Conservation (phyloP, 163 green algal genomes). For the Scenedesmus sp. region DNA sequence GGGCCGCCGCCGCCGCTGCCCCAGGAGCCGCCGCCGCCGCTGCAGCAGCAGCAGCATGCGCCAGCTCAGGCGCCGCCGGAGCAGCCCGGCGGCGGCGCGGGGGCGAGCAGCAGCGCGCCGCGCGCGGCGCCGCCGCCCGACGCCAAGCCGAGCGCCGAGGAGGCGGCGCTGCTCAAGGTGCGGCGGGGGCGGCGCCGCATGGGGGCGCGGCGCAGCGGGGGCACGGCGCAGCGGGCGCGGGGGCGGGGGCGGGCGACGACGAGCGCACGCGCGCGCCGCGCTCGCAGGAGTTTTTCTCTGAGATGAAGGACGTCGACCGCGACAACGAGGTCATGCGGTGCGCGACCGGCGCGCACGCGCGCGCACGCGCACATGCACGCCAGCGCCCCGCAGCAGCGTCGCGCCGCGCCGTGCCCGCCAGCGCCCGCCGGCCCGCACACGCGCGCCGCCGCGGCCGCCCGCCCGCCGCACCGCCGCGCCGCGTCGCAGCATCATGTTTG, state of each 20-base stretch:
- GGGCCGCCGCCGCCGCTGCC: not conserved
- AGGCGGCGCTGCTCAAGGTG: slow-evolving; percentile 11
- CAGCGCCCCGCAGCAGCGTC: no score
- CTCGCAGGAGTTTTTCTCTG: slow-evolving; percentile 79
- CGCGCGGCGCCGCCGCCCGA: no score
- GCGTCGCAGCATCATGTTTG: slow-evolving; percentile 79
- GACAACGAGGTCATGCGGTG: slow-evolving; percentile 92
- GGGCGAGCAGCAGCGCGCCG: no score
- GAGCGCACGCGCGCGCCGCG: not conserved
- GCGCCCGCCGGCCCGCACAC: no score
- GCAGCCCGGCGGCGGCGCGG: not conserved
- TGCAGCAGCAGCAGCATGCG: slow-evolving; percentile 1
- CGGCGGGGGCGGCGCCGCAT: not conserved
- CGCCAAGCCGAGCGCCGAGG: not conserved
- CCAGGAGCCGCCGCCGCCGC: not conserved
- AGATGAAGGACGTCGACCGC: slow-evolving; percentile 86
- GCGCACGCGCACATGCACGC: not conserved
- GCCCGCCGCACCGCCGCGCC: not conserved
- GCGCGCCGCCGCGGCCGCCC: no score
- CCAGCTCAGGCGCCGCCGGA: not conserved
- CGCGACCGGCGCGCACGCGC: not conserved
- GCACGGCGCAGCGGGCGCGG: not conserved
- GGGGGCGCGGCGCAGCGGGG: no score
- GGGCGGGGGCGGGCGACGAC: not conserved
- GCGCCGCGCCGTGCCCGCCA: no score